Conservation (phyloP, 306 rosid species). For the Quercus cerris region DNA sequence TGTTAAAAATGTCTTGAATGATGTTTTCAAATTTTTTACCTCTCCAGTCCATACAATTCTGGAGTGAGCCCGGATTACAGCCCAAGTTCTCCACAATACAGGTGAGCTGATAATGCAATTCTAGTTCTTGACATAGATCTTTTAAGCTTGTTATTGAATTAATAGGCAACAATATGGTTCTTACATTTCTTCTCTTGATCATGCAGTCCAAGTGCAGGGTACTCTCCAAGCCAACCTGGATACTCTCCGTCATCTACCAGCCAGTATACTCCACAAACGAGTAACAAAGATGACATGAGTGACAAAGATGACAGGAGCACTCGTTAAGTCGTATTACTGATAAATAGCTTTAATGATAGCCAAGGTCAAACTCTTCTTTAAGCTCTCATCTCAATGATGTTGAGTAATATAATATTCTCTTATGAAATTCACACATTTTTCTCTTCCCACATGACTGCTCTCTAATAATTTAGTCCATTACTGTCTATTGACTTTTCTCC, state of each 20-base stretch:
- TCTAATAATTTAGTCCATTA: not conserved
- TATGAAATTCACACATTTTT: not conserved
- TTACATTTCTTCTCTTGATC: not conserved
- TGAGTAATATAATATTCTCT: not conserved
- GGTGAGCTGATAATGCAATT: slow-evolving; percentile 38
- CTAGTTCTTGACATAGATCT: not conserved
- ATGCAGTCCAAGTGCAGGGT: slow-evolving; percentile 93
- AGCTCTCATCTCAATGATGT: not conserved
- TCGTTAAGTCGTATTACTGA: slow-evolving; percentile 31
- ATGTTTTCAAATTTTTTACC: slow-evolving; percentile 5
- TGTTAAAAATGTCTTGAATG: not conserved
- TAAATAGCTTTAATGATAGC: not conserved
- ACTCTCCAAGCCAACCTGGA: slow-evolving; percentile 98
- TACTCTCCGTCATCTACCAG: slow-evolving; percentile 95
- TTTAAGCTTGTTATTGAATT: not conserved
- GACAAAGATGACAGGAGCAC: slow-evolving; percentile 62
- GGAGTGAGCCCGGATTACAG: slow-evolving; percentile 88
- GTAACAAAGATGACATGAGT: slow-evolving; percentile 36
- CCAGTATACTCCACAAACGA: slow-evolving; percentile 90
- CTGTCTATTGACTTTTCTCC: not conserved
- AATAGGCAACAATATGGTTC: slow-evolving; percentile 6
- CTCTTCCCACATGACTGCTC: not conserved
- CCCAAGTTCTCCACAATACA: slow-evolving; percentile 89
- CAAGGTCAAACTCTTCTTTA: slow-evolving; percentile 11
- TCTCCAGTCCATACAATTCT: slow-evolving; percentile 73